Base-by-base conservation (phyloP, 2,329 filamentous ascomycete genomes). In the Bretziella fagacearum region DNA sequence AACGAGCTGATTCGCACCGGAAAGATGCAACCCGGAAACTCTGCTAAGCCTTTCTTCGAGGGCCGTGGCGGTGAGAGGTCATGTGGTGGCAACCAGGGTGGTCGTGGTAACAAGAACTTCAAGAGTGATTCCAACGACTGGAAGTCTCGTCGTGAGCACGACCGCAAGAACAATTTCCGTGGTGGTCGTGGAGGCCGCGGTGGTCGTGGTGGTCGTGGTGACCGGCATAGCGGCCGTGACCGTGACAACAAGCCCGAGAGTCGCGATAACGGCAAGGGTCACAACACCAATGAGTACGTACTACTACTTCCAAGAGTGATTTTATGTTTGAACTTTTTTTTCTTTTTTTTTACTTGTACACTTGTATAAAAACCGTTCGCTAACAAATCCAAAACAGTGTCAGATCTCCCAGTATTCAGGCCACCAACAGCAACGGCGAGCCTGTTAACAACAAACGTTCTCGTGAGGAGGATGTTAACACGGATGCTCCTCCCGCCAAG, bases 1-100 rank as follows among this genome's bases (percentile, higher is more conserved):
- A 71, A 70, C 49, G 66, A 77, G 47, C 73, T 82, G 30, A 87
- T 89, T 56, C 70, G 74, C 55, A 71, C 77, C 36, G 83, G 84
- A 51, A 77, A 76, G 57, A 67, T 85, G 41, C 67, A 77, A 59
- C 74, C 80, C 52, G 75, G 67, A 56, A 60, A 59, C 41, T 59
- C 56, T 52, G 57, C 58, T 13, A 63, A 63, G 53, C 61, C 60
- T 51, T 73, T 73, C 57, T 74, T 62, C 52, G 70, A 73, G 57
- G 70, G 70, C 49, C 62, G 56, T 50, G 63, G 65, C 26, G 55
- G 54, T 23, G 45, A 51, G 20, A 51, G 46, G 47, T n/a, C 46
- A 60, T 61, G 62, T 26, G 60, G 62, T 25, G 60, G 61, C 23
- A 62, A 65, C n/a, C 62, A 63, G 43, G 56, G 62, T 30, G 58